These are phyloP conservation scores for Butyriboletus regius DNA, from an alignment of 1,284 basidiomycete genomes.

Conservation along the genomic window DNA sequence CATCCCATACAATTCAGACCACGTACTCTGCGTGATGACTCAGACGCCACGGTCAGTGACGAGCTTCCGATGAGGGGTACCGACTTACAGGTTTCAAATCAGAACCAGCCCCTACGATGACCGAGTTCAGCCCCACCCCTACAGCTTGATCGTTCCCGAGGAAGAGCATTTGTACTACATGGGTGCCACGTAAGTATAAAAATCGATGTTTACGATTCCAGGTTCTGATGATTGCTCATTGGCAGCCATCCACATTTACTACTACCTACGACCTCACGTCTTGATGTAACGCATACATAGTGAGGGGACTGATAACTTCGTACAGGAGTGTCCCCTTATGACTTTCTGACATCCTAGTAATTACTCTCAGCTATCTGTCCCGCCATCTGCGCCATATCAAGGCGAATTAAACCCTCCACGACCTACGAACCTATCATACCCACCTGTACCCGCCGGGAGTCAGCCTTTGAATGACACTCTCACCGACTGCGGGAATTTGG, in stretches of 20 bases:
- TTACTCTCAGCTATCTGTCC: background rate
- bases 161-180: background rate
- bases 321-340: background rate
- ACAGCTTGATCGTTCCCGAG: background rate
- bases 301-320: conserved; percentile 7
- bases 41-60: conserved; percentile 9
- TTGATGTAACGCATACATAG: conserved; percentile 3
- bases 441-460: background rate
- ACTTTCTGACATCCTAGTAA: conserved; percentile 6
- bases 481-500: background rate
- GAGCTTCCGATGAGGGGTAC: background rate
- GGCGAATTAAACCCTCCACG: background rate
- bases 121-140: background rate
- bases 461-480: background rate
- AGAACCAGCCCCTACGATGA: conserved; percentile 8
- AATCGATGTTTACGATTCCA: background rate
- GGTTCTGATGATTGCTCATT: conserved; percentile 3
- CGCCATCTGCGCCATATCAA: background rate
- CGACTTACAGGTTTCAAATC: conserved; percentile 1
- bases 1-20: background rate
- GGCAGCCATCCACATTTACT: conserved; percentile 8
- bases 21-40: conserved; percentile 11
- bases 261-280: background rate
- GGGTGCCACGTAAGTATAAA: conserved; percentile 9
- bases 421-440: background rate